Percentiles rank a stretch among this genome's conserved stretches.
These are phyloP conservation scores for Coemansia sp. DNA, from an alignment of 192 early-diverging fungal species.

Conservation along the genomic window DNA sequence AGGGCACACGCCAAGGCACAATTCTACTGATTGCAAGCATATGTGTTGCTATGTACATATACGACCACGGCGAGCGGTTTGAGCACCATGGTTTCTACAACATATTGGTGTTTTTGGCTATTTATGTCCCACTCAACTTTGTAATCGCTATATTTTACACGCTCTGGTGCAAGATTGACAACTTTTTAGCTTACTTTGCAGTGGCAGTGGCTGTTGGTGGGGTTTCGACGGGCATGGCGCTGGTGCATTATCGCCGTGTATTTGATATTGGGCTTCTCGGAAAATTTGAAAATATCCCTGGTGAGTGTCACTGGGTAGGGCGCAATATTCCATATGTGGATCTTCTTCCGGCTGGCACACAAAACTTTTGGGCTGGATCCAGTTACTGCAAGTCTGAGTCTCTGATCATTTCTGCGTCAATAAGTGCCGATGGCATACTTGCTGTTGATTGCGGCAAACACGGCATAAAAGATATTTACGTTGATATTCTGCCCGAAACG, in stretches of 20 bases:
- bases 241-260: slow-evolving; percentile 45
- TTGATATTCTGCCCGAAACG: slow-evolving; percentile 57
- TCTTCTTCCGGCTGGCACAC: slow-evolving; percentile 52
- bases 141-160: slow-evolving; percentile 39
- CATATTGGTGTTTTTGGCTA: slow-evolving; percentile 54
- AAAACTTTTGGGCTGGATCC: slow-evolving; percentile 61
- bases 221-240: slow-evolving; percentile 11
- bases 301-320: slow-evolving; percentile 54
- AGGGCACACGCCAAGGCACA: slow-evolving; percentile 19
- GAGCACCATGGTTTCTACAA: slow-evolving; percentile 59
- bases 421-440: slow-evolving; percentile 39
- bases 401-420: slow-evolving; percentile 36
- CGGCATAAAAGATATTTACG: background rate
- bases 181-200: slow-evolving; percentile 41
- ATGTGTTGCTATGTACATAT: slow-evolving; percentile 40
- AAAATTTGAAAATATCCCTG: slow-evolving; percentile 11
- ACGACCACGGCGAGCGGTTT: slow-evolving; percentile 60
- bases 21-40: slow-evolving; percentile 9
- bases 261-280: slow-evolving; percentile 40
- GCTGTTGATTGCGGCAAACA: slow-evolving; percentile 22
- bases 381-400: slow-evolving; percentile 29
- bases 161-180: slow-evolving; percentile 29
- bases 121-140: slow-evolving; percentile 53
- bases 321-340: slow-evolving; percentile 54
- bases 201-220: slow-evolving; percentile 13